These are phyloP conservation scores for Bipolaris sorokiniana DNA, from an alignment of 2,329 filamentous ascomycete species.

Conservation along the genomic window DNA sequence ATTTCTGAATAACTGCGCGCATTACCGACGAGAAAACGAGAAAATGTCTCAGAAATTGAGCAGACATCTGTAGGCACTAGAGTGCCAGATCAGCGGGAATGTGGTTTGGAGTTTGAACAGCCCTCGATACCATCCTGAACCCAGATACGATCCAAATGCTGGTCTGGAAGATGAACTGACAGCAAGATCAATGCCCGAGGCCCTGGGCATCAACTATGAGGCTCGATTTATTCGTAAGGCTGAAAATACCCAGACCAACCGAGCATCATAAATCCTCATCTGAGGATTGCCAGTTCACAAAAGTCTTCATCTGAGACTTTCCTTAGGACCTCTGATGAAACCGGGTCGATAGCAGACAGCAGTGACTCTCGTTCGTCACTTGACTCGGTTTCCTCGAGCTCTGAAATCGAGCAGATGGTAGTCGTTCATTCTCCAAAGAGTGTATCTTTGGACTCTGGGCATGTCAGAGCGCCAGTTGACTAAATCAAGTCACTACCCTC, in stretches of 20 bases:
- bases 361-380: not conserved
- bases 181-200: not conserved
- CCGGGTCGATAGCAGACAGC: not conserved
- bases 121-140: slow-evolving; percentile 3
- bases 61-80: not conserved
- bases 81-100: not conserved
- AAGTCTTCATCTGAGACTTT: not conserved
- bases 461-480: not conserved
- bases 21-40: not conserved
- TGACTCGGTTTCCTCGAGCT: not conserved
- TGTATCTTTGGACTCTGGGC: not conserved
- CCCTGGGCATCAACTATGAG: not conserved
- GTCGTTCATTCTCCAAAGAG: not conserved
- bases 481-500: not conserved
- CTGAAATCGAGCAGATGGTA: not conserved
- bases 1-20: not conserved
- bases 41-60: not conserved
- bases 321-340: not conserved
- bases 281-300: not conserved
- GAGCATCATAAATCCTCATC: no score
- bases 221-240: no score
- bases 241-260: not conserved
- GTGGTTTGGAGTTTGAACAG: slow-evolving; percentile 5
- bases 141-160: slow-evolving; percentile 24
- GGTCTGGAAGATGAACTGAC: slow-evolving; percentile 1